Evolutionary conservation across 495 filamentous ascomycete genomes (phyloP), one percentile per base, ranked within the genome.

Genomic region (Rhizodiscina lignyota): DNA sequence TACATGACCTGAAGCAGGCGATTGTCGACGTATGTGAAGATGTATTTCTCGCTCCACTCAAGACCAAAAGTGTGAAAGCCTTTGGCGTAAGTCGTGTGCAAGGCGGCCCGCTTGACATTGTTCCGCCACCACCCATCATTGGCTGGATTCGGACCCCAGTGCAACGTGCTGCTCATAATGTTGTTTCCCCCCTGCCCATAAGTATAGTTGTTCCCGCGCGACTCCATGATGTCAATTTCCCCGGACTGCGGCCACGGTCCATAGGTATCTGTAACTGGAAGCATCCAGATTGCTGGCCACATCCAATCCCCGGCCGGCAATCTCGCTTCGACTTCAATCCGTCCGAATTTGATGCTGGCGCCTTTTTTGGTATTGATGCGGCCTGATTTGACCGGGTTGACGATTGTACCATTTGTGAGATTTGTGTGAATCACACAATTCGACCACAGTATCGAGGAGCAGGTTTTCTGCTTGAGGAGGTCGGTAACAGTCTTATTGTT

Each of bases 221-320:
- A 68, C 55, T 91, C 83, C 34, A 66, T 56, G 38, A 91, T 77
- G 54, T 89, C 83, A 39, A 91, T 89, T 53, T 91, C 83, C n/a
- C 83, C 83, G 24, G 78, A 83, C 19, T 54, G 53, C 0, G 83
- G 83, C 83, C 83, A 91, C 6, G 64, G 44, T 2, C 83, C 83
- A 52, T 86, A 91, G 3, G 61, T 72, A 23, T 67, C 57, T 21
- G 78, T 59, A 21, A 72, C 69, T 5, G 83, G 83, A 66, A 91
- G 64, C 81, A 91, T 82, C 79, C 83, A 89, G 46, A 91, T 87
- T 26, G 81, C 83, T 17, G 83, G 83, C 83, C 83, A 91, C 18
- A 91, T 63, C 83, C 83, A 91, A 50, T 86, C 80, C 20, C 83
- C 83, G 5, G 56, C 54, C 1, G 83, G 79, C 13, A 87, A 51